Percentiles rank a stretch among this genome's conserved stretches.
Evolutionary conservation across 176 grass and related monocot genomes (phyloP).

Genomic region (Oryza nivara): DNA sequence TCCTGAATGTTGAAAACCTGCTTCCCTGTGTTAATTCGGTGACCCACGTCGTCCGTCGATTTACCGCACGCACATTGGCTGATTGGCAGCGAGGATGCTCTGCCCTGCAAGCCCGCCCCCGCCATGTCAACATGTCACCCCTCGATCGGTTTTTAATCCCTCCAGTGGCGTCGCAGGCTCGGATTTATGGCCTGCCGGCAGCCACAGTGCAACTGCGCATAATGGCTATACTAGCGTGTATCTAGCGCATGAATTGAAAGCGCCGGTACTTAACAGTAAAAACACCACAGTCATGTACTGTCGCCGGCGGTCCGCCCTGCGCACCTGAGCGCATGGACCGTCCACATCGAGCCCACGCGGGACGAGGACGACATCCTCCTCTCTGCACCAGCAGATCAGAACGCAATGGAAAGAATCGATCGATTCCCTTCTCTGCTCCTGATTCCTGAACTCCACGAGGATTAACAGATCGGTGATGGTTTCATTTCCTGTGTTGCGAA

Average conservation of each 20-base stretch:
- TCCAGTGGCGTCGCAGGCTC: not conserved
- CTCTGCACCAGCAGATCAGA: no score
- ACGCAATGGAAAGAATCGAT: not conserved
- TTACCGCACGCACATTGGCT: not conserved
- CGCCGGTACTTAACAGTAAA: not conserved
- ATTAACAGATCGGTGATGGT: not conserved
- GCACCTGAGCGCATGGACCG: not conserved
- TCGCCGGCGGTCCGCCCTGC: not conserved
- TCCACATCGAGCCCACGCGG: no score
- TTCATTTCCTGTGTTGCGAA: not conserved
- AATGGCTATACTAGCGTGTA: not conserved
- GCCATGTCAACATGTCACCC: not conserved
- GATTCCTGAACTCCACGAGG: not conserved
- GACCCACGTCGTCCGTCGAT: not conserved
- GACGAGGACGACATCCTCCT: no score
- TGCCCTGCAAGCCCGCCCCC: not conserved
- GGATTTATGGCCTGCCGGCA: constrained; percentile 36
- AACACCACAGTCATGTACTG: not conserved
- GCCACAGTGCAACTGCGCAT: not conserved
- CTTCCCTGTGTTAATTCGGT: no score
- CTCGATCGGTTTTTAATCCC: constrained; percentile 10
- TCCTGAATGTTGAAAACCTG: not conserved
- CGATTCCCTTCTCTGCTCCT: not conserved
- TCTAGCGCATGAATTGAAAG: constrained; percentile 1
- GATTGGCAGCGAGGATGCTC: not conserved